Percentiles rank a stretch among this genome's conserved stretches.
Conservation (phyloP, 176 grass and related monocot genomes). For the Cymbopogon citratus region DNA sequence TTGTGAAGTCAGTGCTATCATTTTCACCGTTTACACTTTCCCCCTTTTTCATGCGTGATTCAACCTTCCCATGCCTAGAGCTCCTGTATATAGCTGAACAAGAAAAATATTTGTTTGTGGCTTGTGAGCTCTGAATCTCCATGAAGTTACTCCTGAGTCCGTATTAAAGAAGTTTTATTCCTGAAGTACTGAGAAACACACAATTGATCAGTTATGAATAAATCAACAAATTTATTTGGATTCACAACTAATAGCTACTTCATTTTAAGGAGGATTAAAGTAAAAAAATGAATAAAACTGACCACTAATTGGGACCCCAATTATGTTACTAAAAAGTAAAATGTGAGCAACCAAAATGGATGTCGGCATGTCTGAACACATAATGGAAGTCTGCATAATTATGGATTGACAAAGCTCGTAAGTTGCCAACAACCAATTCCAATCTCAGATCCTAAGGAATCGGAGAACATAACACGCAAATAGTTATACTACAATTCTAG, state of each 20-base stretch:
- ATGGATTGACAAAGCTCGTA: background rate
- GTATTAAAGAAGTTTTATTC: background rate
- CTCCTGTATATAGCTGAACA: background rate
- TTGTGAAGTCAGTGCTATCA: background rate
- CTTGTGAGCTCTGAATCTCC: background rate
- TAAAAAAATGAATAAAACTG: background rate
- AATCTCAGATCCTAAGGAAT: background rate
- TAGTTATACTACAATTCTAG: background rate
- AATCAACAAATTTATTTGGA: background rate
- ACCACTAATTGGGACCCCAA: background rate
- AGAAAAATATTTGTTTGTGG: background rate
- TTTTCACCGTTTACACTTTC: background rate
- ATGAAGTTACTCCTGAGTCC: background rate
- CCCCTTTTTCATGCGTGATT: background rate
- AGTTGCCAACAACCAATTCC: background rate
- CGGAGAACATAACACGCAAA: no score
- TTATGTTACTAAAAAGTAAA: no score
- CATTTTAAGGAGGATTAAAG: background rate
- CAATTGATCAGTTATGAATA: background rate
- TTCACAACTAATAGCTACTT: background rate
- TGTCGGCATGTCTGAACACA: constrained; percentile 1
- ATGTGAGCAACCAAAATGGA: background rate
- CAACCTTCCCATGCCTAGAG: background rate
- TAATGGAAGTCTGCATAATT: background rate
- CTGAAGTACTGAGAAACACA: background rate